These are phyloP conservation scores for Daldinia eschscholtzii DNA, from an alignment of 2,329 filamentous ascomycete genomes.

Conservation along the genomic window DNA sequence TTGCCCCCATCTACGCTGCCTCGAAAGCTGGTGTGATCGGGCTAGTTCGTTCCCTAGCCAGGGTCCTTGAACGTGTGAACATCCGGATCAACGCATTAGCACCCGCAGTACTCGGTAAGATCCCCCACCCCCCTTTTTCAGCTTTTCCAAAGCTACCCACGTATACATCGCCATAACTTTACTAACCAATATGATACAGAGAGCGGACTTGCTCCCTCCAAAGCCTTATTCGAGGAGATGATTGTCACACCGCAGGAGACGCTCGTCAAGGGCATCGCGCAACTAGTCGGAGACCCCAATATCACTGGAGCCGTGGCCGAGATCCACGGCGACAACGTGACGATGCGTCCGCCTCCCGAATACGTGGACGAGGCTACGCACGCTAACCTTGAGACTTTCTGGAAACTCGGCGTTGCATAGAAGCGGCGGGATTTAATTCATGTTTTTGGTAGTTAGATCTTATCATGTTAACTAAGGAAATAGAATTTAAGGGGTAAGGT, in stretches of 20 bases:
- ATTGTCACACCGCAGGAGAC: slow-evolving; percentile 65
- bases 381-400: slow-evolving; percentile 62
- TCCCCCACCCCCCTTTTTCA: not conserved
- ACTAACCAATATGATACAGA: slow-evolving; percentile 49
- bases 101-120: slow-evolving; percentile 63
- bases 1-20: slow-evolving; percentile 63
- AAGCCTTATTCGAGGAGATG: slow-evolving; percentile 62
- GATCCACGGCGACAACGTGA: slow-evolving; percentile 64
- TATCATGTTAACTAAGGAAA: not conserved
- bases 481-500: not conserved
- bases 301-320: slow-evolving; percentile 63
- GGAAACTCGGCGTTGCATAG: slow-evolving; percentile 61
- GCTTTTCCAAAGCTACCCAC: not conserved
- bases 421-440: not conserved
- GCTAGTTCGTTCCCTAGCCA: slow-evolving; percentile 62
- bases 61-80: slow-evolving; percentile 54
- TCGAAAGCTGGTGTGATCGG: slow-evolving; percentile 64
- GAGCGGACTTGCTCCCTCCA: slow-evolving; percentile 60
- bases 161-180: not conserved
- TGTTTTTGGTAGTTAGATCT: not conserved
- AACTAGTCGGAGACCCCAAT: slow-evolving; percentile 56
- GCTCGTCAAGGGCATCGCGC: slow-evolving; percentile 58
- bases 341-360: slow-evolving; percentile 58
- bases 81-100: slow-evolving; percentile 66
- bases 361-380: slow-evolving; percentile 62